These are phyloP conservation scores for Stipa capillata DNA, from an alignment of 176 grass and related monocot genomes.

Conservation along the genomic window DNA sequence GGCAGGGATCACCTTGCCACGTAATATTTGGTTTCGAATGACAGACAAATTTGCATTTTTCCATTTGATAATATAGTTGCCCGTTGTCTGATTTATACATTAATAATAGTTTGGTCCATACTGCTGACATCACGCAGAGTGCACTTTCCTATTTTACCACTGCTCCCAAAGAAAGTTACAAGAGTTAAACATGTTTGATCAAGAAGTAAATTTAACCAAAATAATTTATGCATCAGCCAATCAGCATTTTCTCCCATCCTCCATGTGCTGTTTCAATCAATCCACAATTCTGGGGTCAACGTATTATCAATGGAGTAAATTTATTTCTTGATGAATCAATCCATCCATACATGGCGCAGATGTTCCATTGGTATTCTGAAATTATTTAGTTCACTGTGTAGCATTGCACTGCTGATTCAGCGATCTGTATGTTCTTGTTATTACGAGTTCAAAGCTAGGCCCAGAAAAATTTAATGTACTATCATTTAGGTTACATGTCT, in stretches of 20 bases:
- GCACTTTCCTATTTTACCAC: not conserved
- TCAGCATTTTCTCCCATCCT: not conserved
- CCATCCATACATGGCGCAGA: not conserved
- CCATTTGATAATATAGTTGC: too few species aligned
- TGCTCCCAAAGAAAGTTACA: not conserved
- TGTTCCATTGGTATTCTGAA: slow-evolving; percentile 2
- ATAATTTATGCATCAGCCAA: not conserved
- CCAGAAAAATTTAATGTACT: not conserved
- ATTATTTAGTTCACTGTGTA: not conserved
- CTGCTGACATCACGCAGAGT: not conserved
- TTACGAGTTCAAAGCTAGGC: slow-evolving; percentile 10
- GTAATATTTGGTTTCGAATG: not conserved
- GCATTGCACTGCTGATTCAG: not conserved
- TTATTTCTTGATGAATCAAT: not conserved
- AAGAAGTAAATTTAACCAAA: not conserved
- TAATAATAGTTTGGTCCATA: not conserved
- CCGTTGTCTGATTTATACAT: not conserved
- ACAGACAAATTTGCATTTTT: not conserved
- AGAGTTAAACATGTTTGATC: not conserved
- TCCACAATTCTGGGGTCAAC: too few species aligned
- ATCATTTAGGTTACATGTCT: slow-evolving; percentile 32
- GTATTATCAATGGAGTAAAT: not conserved
- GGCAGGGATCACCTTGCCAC: not conserved
- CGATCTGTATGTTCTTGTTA: not conserved
- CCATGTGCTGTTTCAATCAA: not conserved